Evolutionary conservation across 2,329 filamentous ascomycete species (phyloP), one percentile per base, ranked within the genome.

Genomic region (Zalaria obscura): DNA sequence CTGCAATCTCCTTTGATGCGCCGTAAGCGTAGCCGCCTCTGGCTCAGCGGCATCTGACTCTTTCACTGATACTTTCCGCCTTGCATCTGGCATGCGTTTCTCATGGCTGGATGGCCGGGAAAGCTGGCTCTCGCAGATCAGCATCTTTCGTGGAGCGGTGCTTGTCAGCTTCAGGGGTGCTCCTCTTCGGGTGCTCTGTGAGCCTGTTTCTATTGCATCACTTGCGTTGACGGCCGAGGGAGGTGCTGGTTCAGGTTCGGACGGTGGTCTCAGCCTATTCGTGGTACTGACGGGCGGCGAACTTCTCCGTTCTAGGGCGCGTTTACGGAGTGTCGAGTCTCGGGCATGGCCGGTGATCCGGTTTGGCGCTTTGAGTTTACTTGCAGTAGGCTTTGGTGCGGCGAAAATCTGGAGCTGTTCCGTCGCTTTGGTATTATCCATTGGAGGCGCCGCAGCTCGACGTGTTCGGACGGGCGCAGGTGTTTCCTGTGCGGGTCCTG

Each of bases 111-210:
- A 25, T 18, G 35, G 27, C 10, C 45, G 42, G 6, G 45, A 33
- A 4, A 52, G 50, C 11, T 58, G 48, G n/a, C 59, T 50, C 40
- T 67, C 62, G 41, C 64, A 68, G 1, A 68, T 46, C 8, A 69
- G 50, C 43, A 57, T 66, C 31, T 60, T 64, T 43, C 62, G 60
- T 10, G 58, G 61, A 5, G 55, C 53, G n/a, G 56, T 59, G 4
- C 52, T 50, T 8, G 61, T 53, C 5, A 69, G 48, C 2, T 61
- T 60, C 27, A 68, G 43, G 3, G 58, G 64, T 50, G 57, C 36
- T 47, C 55, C 39, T 41, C 37, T 35, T 35, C 40, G 36, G 26
- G 34, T 35, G 26, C 10, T 38, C 42, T 38, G 25, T 32, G 29
- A 32, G 18, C 2, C 18, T 18, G 18, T 18, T 2, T 18, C 18